Evolutionary conservation across 768 basidiomycete genomes (phyloP).

Genomic region (Porpolomopsis calyptriformis): DNA sequence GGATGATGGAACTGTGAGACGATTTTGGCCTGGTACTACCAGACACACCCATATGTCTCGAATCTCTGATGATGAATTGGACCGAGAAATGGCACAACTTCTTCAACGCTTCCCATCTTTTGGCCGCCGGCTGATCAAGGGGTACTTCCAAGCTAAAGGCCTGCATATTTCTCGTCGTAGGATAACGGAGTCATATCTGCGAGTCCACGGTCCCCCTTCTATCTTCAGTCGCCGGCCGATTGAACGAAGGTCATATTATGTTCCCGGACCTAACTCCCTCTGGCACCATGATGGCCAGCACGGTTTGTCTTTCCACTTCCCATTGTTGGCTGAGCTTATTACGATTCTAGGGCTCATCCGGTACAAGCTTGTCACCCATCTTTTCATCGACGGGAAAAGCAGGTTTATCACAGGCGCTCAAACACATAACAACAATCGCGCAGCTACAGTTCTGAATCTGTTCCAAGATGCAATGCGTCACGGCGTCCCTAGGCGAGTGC

Average conservation of each 20-base stretch:
- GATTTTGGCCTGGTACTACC: conserved; percentile 5
- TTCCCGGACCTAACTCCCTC: conserved; percentile 22
- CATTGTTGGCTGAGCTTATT: background rate
- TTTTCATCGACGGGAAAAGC: conserved; percentile 23
- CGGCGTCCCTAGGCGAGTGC: conserved; percentile 17
- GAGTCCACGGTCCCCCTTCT: conserved; percentile 11
- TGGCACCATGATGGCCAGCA: conserved; percentile 28
- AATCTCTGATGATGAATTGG: conserved; percentile 12
- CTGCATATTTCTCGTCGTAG: conserved; percentile 10
- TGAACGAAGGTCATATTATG: conserved; percentile 14
- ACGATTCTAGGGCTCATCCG: conserved; percentile 15
- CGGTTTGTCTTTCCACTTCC: conserved; percentile 9
- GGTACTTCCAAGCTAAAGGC: conserved; percentile 8
- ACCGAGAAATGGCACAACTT: conserved; percentile 5
- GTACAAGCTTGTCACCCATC: conserved; percentile 21
- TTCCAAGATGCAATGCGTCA: conserved; percentile 9
- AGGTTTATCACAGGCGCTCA: conserved; percentile 14
- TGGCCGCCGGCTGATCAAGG: conserved; percentile 13
- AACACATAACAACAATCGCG: conserved; percentile 21
- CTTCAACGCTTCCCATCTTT: conserved; percentile 14
- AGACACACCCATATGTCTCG: conserved; percentile 7
- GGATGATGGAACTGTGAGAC: conserved; percentile 9
- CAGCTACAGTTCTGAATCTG: conserved; percentile 18
- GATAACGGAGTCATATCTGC: conserved; percentile 8
- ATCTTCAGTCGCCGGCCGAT: conserved; percentile 15